Base-by-base conservation (phyloP, 768 basidiomycete genomes). In the Tubosaeta sp. region DNA sequence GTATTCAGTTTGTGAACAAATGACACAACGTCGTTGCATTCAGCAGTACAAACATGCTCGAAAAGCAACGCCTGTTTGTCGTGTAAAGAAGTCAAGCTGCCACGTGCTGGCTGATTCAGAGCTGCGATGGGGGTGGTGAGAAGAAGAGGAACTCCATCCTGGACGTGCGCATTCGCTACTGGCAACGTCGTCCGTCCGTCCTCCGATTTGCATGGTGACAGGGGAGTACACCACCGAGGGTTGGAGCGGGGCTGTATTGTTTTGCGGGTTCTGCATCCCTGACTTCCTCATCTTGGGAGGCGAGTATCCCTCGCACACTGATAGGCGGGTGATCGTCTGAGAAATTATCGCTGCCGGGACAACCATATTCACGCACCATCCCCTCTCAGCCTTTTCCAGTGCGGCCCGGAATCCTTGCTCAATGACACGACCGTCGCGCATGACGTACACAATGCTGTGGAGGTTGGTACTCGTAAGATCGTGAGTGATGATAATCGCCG, bases 371-470 rank as follows among this genome's bases (percentile, higher is more conserved):
- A 72, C 64, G 41, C 70, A 85, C 73, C 84, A 97, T 57, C 86
- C 86, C 25, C 89, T 87, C 3, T 67, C 57, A 4, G 62, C 69
- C 14, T 57, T 65, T 63, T 92, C 89, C 45, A 97, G 77, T 62
- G 95, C 94, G 2, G 68, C 69, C 2, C 93, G 81, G 68, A 83
- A 95, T 1, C 96, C 96, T 60, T 92, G 87, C 64, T 98, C 91
- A 42, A 86, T 86, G 27, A 96, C 81, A 0, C 65, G 59, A 0
- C 94, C 95, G 18, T 82, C 76, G 57, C 84, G 82, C 74, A 98
- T 83, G 3, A 97, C 89, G 64, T 98, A 96, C 13, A 95, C 90
- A 57, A 96, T 97, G 67, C 97, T 94, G 13, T 73, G 66, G 0
- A 71, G 47, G 21, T 70, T 69, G 56, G 98, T 87, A 58, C 94